Evolutionary conservation across 306 rosid genomes (phyloP).

Genomic region (Cucumis melo): DNA sequence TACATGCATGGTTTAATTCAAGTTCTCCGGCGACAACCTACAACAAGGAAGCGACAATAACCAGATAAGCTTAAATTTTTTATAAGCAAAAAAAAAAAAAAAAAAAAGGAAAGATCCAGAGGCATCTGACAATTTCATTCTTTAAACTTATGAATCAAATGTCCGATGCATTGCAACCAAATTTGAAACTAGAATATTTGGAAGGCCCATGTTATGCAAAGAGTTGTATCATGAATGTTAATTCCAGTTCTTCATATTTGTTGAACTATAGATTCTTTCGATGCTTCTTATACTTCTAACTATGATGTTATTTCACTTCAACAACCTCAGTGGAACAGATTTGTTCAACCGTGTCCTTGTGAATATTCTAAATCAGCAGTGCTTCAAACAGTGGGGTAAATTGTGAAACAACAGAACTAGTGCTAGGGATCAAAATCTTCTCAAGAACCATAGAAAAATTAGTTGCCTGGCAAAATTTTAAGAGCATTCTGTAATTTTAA

Average conservation of each 20-base stretch:
- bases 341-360: not conserved
- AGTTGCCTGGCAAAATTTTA: not conserved
- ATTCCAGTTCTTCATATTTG: not conserved
- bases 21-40: conserved; percentile 98
- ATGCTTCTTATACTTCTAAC: not conserved
- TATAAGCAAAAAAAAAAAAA: not conserved
- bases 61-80: not conserved
- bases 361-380: not conserved
- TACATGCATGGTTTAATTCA: conserved; percentile 76
- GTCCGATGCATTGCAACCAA: not conserved
- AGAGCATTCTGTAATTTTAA: not conserved
- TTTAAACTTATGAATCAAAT: not conserved
- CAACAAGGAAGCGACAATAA: not conserved
- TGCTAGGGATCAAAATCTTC: not conserved
- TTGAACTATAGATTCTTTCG: not conserved
- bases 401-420: not conserved
- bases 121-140: not conserved
- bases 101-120: not conserved
- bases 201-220: not conserved
- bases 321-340: not conserved
- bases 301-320: not conserved
- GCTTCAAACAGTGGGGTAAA: not conserved
- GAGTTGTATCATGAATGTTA: not conserved
- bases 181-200: not conserved
- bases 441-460: not conserved